Base-by-base conservation (phyloP, 2,329 filamentous ascomycete genomes). In the Diaporthe amygdali region DNA sequence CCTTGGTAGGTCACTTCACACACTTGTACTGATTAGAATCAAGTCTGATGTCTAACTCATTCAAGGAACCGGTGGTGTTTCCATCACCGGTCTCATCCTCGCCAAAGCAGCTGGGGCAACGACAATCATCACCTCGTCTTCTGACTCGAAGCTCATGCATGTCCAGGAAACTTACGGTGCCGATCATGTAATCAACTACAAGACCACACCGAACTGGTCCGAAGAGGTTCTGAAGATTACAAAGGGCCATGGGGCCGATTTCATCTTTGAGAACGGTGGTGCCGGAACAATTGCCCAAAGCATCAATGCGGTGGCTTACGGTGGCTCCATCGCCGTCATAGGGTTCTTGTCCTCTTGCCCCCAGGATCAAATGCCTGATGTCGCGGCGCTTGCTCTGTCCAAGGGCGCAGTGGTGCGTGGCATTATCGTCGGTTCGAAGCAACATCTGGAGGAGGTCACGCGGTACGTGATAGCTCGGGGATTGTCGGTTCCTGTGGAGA, bases 51-150 rank as follows among this genome's bases (percentile, higher is more conserved):
- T 25, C 34, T 64, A 32, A 44, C 44, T 2, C 17, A 20, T 20
- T 17, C 17, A 69, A 82, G 85, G 85, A 1, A 87, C 85, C 4
- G 85, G 85, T 3, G 85, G 84, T 1, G 83, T 87, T 10, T 81
- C 84, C 0, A 75, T 86, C 56, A 81, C 82, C 0, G 85, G 81
- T 10, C 76, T 86, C 70, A 81, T 83, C 66, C 79, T 87, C 66
- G 86, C 83, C 17, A 85, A 84, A 74, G 86, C 86, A 9, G 78
- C 79, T 2, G 84, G 80, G 14, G 82, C 82, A 0, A 81, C 76
- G 74, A 84, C 83, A 2, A 86, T 87, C 39, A 82, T 86, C 52
- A 87, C 85, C 0, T 87, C 85, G 2, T 87, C 86, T 0, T 85
- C 83, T 5, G 84, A 88, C 72, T 74, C 79, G 3, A 89, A 89